Base-by-base conservation (phyloP, 106 monocot species). In the Dendrobium huoshanense region DNA sequence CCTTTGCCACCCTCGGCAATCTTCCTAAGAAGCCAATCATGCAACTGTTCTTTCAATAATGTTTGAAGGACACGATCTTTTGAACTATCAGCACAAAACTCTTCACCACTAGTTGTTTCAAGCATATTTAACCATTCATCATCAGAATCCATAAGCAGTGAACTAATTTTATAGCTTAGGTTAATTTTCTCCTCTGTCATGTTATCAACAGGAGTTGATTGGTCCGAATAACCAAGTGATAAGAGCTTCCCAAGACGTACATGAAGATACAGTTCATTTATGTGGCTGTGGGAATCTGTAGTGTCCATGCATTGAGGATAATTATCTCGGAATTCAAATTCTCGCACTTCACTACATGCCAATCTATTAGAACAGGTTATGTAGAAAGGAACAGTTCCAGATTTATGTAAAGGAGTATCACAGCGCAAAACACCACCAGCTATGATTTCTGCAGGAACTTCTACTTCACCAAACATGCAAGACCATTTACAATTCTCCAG, bases 391-490 rank as follows among this genome's bases (percentile, higher is more conserved):
- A 95, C 92, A 59, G 81, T 82, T 82, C 95, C 95, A 79, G 83
- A 31, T 82, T 77, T 87, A 51, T 90, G 92, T 42, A 74, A 42
- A 59, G 92, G 95, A 74, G 87, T 79, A 84, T 83, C 84, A 70
- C 95, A 92, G 17, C 82, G 82, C 41, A 95, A 83, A 67, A 84
- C 86, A 25, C 92, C 84, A 83, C 90, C 87, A 33, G 81, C 78
- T 67, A 95, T 41, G 77, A 95, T 70, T 31, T 90, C 83, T 64
- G 92, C 95, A 59, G 87, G 89, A 73, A 95, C 95, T 88, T 95
- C 92, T 64, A 84, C 80, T 85, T 92, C 90, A 17, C 95, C 95
- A 87, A 95, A 95, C 95, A 95, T 95, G 64, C 95, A 95, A 31
- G 95, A 95, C 95, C 92, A 92, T 54, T 82, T 84, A 64, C 67